phyloP scores from a whole-genome alignment of 2,329 filamentous ascomycete species.

The Diplodia seriata region DNA sequence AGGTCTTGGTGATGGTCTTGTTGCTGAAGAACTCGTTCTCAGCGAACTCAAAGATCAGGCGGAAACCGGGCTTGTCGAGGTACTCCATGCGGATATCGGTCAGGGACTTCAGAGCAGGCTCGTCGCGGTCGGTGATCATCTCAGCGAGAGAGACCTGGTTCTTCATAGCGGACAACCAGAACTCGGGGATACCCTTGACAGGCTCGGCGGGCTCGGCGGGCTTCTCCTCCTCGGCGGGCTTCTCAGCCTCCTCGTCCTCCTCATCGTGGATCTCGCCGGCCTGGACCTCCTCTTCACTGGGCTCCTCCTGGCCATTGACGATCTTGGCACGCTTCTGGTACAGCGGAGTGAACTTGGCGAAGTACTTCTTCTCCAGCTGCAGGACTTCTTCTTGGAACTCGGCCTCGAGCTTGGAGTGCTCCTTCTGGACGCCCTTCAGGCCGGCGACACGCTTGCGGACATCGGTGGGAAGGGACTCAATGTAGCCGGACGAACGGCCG shows the following conservation, averaged over 20 bases:
- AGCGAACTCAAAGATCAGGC: constrained; percentile 94
- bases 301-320: constrained; percentile 85
- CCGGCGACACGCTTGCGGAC: constrained; percentile 94
- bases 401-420: constrained; percentile 96
- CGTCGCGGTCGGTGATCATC: constrained; percentile 98
- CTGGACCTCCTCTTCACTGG: constrained; percentile 84
- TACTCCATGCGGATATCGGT: constrained; percentile 99
- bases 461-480: constrained; percentile 88
- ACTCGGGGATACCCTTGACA: constrained; percentile 89
- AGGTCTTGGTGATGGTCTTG: constrained; percentile 96
- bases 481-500: constrained; percentile 94
- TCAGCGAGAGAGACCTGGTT: constrained; percentile 97
- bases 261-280: constrained; percentile 82
- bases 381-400: constrained; percentile 99
- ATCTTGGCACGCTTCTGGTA: constrained; percentile 95
- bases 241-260: constrained; percentile 66
- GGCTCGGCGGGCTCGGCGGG: constrained; percentile 63
- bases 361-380: constrained; percentile 99
- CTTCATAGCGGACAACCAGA: constrained; percentile 99
- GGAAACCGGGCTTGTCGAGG: constrained; percentile 96
- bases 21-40: constrained; percentile 98
- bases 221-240: constrained; percentile 62
- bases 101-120: constrained; percentile 87
- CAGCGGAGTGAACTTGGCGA: constrained; percentile 96
- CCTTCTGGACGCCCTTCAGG: constrained; percentile 97